These are phyloP conservation scores for Wickerhamomyces subpelliculosus DNA, from an alignment of 805 yeast species.

Conservation along the genomic window DNA sequence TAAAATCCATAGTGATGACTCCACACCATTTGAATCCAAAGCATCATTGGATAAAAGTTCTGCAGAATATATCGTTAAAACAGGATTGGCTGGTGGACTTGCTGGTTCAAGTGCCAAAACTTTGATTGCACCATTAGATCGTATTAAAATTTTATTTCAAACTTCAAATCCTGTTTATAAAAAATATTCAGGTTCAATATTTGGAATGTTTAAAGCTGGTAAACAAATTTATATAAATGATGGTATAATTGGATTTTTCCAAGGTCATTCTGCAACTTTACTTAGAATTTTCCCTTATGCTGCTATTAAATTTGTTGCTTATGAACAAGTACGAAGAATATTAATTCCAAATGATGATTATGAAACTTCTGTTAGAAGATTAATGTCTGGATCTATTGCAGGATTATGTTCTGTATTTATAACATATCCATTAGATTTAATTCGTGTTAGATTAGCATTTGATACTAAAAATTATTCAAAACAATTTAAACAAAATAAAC, in stretches of 20 bases:
- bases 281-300: slow-evolving; percentile 94
- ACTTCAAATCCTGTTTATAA: slow-evolving; percentile 87
- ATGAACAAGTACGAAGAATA: slow-evolving; percentile 80
- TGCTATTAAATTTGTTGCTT: slow-evolving; percentile 92
- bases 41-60: slow-evolving; percentile 53
- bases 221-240: slow-evolving; percentile 56
- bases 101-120: slow-evolving; percentile 98
- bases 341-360: slow-evolving; percentile 67
- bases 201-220: slow-evolving; percentile 72
- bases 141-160: slow-evolving; percentile 92
- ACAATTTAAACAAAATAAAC: slow-evolving; percentile 21
- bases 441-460: slow-evolving; percentile 88
- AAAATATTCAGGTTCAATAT: slow-evolving; percentile 71
- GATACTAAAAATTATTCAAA: slow-evolving; percentile 43
- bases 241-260: slow-evolving; percentile 78
- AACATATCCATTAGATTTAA: slow-evolving; percentile 88
- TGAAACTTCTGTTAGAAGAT: slow-evolving; percentile 77
- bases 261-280: slow-evolving; percentile 93
- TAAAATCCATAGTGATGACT: slow-evolving; percentile 11
- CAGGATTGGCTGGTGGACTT: slow-evolving; percentile 90
- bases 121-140: slow-evolving; percentile 87
- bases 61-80: slow-evolving; percentile 68
- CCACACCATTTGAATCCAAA: slow-evolving; percentile 13
- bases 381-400: slow-evolving; percentile 83
- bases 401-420: slow-evolving; percentile 82